Percentiles rank a stretch among this genome's conserved stretches.
Conservation (phyloP, 1,139 yeast genomes). For the Scheffersomyces titani region DNA sequence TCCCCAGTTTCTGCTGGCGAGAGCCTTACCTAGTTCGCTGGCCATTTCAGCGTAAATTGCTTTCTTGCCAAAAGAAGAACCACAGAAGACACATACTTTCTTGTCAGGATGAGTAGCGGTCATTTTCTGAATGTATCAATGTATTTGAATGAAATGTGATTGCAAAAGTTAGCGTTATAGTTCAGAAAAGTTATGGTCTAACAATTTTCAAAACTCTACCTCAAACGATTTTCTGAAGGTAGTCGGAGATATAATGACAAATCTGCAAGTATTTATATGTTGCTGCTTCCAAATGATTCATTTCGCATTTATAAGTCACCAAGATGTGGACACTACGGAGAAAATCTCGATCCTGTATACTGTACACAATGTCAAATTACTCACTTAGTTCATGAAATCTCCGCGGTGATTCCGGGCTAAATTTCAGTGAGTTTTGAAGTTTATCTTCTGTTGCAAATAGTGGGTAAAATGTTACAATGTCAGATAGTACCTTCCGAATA, state of each 20-base stretch:
- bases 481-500: neutral
- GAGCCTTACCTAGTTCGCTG: conserved; percentile 53
- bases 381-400: neutral
- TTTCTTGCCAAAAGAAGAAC: conserved; percentile 72
- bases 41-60: conserved; percentile 57
- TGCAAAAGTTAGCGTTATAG: neutral
- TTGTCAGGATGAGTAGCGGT: conserved; percentile 30
- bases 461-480: neutral
- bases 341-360: neutral
- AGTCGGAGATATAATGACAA: neutral
- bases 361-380: neutral
- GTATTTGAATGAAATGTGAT: neutral
- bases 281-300: neutral
- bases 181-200: neutral
- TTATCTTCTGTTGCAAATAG: neutral
- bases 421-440: neutral
- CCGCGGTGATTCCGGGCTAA: neutral
- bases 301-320: neutral
- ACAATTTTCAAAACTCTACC: neutral
- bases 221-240: neutral
- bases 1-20: conserved; percentile 68
- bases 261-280: neutral
- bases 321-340: neutral
- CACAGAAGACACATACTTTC: conserved; percentile 82
- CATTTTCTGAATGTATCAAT: neutral